Conservation (phyloP, 148 eudicot genomes). For the Rhododendron ovatum region DNA sequence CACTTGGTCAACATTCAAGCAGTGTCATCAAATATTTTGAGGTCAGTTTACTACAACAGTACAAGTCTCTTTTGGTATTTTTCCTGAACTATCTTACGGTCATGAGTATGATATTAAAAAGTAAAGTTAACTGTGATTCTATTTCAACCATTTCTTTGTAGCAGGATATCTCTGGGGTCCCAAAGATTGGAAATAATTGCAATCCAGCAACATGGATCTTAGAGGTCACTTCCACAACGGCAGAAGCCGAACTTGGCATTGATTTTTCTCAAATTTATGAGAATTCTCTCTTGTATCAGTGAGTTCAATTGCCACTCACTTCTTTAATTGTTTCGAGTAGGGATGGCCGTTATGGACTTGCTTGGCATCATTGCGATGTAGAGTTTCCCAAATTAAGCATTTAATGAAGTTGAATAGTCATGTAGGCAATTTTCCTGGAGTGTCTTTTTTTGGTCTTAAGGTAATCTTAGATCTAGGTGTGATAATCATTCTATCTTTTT, state of each 20-base stretch:
- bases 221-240: conserved; percentile 68
- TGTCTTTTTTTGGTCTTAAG: too few relatives aligned
- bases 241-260: conserved; percentile 58
- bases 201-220: conserved; percentile 95
- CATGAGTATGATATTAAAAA: not conserved
- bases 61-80: not conserved
- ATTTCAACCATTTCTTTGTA: not conserved
- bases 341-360: not conserved
- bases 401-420: not conserved
- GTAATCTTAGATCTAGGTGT: too few relatives aligned
- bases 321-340: not conserved
- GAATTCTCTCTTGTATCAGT: conserved; percentile 46
- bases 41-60: conserved; percentile 32
- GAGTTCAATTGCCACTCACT: conserved; percentile 24
- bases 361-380: not conserved
- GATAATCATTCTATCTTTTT: too few relatives aligned
- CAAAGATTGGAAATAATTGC: conserved; percentile 55
- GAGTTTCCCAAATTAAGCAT: not conserved
- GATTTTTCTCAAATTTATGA: conserved; percentile 59
- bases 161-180: conserved; percentile 62
- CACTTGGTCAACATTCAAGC: conserved; percentile 58
- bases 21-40: conserved; percentile 65
- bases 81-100: not conserved
- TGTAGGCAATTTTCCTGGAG: not conserved
- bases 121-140: not conserved